phyloP scores from a whole-genome alignment of 2,329 filamentous ascomycete species.

The Calonectria pteridis region DNA sequence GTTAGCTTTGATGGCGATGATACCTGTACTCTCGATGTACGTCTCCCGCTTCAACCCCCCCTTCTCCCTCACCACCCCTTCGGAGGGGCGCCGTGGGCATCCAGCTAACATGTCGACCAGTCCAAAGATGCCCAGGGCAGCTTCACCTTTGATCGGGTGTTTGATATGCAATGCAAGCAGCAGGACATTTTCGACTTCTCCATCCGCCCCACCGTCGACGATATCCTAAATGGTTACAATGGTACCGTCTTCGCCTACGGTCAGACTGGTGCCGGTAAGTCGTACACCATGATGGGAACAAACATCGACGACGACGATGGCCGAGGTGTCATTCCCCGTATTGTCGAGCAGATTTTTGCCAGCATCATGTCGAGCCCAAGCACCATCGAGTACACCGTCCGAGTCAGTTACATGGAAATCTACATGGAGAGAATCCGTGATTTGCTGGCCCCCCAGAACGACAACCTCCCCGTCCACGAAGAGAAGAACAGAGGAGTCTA shows the following conservation, averaged over 20 bases:
- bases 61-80: neutral
- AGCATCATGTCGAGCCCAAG: slow-evolving; percentile 92
- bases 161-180: slow-evolving; percentile 93
- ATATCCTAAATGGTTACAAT: slow-evolving; percentile 99
- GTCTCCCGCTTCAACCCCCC: slow-evolving; percentile 48
- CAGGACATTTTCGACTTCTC: slow-evolving; percentile 98
- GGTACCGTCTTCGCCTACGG: slow-evolving; percentile 99
- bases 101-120: slow-evolving; percentile 59
- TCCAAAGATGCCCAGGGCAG: slow-evolving; percentile 84
- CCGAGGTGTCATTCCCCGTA: slow-evolving; percentile 95
- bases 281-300: slow-evolving; percentile 87
- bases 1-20: slow-evolving; percentile 90
- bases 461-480: slow-evolving; percentile 97
- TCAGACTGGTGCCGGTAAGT: slow-evolving; percentile 98
- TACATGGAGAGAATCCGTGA: slow-evolving; percentile 99
- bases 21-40: slow-evolving; percentile 87
- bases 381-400: slow-evolving; percentile 98
- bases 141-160: slow-evolving; percentile 98
- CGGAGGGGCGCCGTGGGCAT: slow-evolving; percentile 15
- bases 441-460: slow-evolving; percentile 90
- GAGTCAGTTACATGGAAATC: slow-evolving; percentile 99
- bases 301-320: slow-evolving; percentile 91
- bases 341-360: slow-evolving; percentile 96
- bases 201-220: slow-evolving; percentile 94
- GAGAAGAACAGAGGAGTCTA: slow-evolving; percentile 97